A percentile compares a stretch with the other conserved stretches of the same genome.
phyloP scores from a whole-genome alignment of 441 rosid genomes.

The Macaranga tanarius region DNA sequence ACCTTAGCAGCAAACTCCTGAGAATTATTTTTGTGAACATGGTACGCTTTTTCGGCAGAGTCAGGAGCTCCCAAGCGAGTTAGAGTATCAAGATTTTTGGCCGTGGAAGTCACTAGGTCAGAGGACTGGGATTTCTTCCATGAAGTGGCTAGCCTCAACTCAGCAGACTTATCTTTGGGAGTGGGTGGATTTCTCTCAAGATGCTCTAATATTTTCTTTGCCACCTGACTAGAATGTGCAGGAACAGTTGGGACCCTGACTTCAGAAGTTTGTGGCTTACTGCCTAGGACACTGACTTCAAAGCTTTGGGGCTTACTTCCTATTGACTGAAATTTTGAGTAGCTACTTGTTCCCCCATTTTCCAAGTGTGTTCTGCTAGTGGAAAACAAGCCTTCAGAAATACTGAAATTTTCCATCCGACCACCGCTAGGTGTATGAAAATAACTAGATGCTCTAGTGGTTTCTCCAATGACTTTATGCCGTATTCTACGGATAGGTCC shows the following conservation, averaged over 20 bases:
- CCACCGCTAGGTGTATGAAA: conserved; percentile 38
- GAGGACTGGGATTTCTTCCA: conserved; percentile 49
- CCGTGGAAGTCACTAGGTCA: conserved; percentile 25
- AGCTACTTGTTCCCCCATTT: conserved; percentile 40
- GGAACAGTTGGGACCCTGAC: conserved; percentile 51
- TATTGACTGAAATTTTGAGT: conserved; percentile 34
- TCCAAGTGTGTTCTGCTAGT: conserved; percentile 42
- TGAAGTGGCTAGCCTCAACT: conserved; percentile 65
- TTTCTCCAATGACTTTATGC: conserved; percentile 36
- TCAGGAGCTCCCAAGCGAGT: conserved; percentile 27
- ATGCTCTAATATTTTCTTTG: conserved; percentile 73
- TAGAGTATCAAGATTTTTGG: conserved; percentile 31
- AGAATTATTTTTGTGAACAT: conserved; percentile 28
- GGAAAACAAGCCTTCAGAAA: conserved; percentile 33
- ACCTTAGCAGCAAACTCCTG: conserved; percentile 26
- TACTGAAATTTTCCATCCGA: conserved; percentile 37
- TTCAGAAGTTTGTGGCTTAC: conserved; percentile 40
- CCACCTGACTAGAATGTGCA: conserved; percentile 71
- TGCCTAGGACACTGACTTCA: conserved; percentile 40
- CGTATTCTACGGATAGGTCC: conserved; percentile 70
- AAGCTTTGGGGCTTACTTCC: conserved; percentile 37
- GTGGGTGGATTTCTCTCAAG: conserved; percentile 68
- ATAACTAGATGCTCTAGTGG: conserved; percentile 41
- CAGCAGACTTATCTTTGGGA: conserved; percentile 65
- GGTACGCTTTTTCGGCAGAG: conserved; percentile 28